Evolutionary conservation across 176 grass and related monocot species (phyloP), one percentile per base, ranked within the genome.

Genomic region (Chloris gayana): DNA sequence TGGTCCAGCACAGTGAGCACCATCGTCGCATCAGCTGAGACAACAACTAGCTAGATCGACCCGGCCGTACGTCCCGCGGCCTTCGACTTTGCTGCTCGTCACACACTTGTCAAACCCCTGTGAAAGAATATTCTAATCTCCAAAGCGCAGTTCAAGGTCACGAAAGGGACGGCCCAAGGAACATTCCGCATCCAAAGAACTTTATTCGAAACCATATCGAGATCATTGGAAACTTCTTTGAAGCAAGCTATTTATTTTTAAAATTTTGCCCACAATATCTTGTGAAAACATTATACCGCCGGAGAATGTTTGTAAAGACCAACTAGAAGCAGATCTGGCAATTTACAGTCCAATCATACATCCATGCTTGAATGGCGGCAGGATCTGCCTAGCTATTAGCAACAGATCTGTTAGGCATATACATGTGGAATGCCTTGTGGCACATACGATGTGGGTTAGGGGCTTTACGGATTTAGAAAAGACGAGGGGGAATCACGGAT

Each of bases 21-120:
- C 30, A 30, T 24, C 26, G 39, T 63, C 57, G 29, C 58, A 73
- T 37, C 69, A 38, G 42, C 58, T 2, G 68, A 5, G 71, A 50
- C 80, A 38, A 57, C 69, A 63, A 21, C 50, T 60, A 15, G 29
- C 22, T 26, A 79, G 32, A 73, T 21, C 63, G 80, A 64, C 69
- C 5, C 22, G 46, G 47, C 22, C n/a, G n/a, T n/a, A n/a, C n/a
- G n/a, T n/a, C n/a, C 21, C 32, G 35, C 35, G 3, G 35, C 12
- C 69, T 64, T 42, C 39, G 7, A 11, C n/a, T n/a, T 5, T 37
- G 3, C 56, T 7, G 26, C 19, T 2, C 14, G 13, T 30, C 80
- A 54, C 44, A 82, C 70, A 54, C 31, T 74, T 82, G 80, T 74
- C 68, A 74, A 53, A 2, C 58, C 58, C 14, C 26, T 47, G 34